Evolutionary conservation across 1,139 yeast genomes (phyloP).

Genomic region (Pichia cactophila): DNA sequence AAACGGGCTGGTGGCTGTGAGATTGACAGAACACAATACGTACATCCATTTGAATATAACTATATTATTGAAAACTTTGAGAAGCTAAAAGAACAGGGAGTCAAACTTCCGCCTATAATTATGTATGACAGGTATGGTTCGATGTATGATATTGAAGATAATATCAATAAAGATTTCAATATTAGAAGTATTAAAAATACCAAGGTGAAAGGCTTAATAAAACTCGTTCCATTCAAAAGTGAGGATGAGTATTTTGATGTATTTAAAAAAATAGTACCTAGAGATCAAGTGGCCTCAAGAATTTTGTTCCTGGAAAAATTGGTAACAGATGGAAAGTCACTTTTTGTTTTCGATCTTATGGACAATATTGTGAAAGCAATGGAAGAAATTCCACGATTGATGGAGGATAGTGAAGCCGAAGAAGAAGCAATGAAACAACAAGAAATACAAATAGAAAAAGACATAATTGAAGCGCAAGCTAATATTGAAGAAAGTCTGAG

Average conservation of each 20-base stretch:
- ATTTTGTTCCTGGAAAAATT: slow-evolving; percentile 16
- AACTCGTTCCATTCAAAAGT: slow-evolving; percentile 15
- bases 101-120: slow-evolving; percentile 15
- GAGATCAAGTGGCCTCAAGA: slow-evolving; percentile 11
- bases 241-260: slow-evolving; percentile 16
- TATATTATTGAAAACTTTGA: slow-evolving; percentile 17
- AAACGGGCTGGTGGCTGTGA: slow-evolving; percentile 15
- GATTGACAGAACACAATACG: slow-evolving; percentile 12
- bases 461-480: not conserved
- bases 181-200: slow-evolving; percentile 11
- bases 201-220: slow-evolving; percentile 11
- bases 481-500: not conserved
- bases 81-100: slow-evolving; percentile 6
- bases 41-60: slow-evolving; percentile 22
- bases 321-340: slow-evolving; percentile 20
- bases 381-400: slow-evolving; percentile 4
- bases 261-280: slow-evolving; percentile 17
- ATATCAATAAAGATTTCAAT: not conserved
- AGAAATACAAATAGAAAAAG: not conserved
- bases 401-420: slow-evolving; percentile 12
- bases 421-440: not conserved
- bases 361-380: slow-evolving; percentile 8
- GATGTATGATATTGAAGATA: slow-evolving; percentile 4
- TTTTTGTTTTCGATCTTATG: slow-evolving; percentile 16
- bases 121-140: slow-evolving; percentile 13